Evolutionary conservation across 2,329 filamentous ascomycete genomes (phyloP).

Genomic region (Biscogniauxia sp.): DNA sequence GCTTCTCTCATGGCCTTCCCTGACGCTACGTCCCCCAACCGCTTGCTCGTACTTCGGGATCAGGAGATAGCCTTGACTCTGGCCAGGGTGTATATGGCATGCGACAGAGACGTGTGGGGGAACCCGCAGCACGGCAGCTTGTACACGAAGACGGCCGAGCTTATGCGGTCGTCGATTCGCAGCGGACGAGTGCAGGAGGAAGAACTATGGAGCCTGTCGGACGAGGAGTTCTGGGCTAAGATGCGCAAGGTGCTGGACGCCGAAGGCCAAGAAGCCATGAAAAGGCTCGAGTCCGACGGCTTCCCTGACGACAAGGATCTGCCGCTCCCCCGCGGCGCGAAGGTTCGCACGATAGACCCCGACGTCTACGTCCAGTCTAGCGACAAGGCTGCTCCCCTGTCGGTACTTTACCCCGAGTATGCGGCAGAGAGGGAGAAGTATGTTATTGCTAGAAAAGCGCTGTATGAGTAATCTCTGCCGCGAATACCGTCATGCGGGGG

Average conservation of each 20-base stretch:
- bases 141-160: slow-evolving; percentile 31
- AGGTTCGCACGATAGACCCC: slow-evolving; percentile 34
- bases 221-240: slow-evolving; percentile 35
- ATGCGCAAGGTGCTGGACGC: slow-evolving; percentile 23
- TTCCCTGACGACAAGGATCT: slow-evolving; percentile 24
- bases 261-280: slow-evolving; percentile 17
- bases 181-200: slow-evolving; percentile 28
- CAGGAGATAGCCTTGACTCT: slow-evolving; percentile 30
- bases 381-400: slow-evolving; percentile 16
- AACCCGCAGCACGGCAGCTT: slow-evolving; percentile 36
- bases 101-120: slow-evolving; percentile 38
- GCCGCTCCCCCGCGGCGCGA: slow-evolving; percentile 27
- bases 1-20: slow-evolving; percentile 31
- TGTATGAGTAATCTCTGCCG: slow-evolving; percentile 7
- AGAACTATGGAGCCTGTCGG: slow-evolving; percentile 34
- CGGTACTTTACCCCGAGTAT: slow-evolving; percentile 20
- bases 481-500: background rate
- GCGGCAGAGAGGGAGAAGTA: slow-evolving; percentile 19
- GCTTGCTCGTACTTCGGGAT: slow-evolving; percentile 34
- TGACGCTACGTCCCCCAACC: slow-evolving; percentile 18
- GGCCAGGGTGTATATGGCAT: slow-evolving; percentile 32
- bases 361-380: slow-evolving; percentile 23
- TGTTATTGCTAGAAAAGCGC: slow-evolving; percentile 11
- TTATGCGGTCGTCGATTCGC: slow-evolving; percentile 28
- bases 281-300: slow-evolving; percentile 21